These are phyloP conservation scores for Fraxinus paxiana DNA, from an alignment of 305 asterid species.

Conservation along the genomic window DNA sequence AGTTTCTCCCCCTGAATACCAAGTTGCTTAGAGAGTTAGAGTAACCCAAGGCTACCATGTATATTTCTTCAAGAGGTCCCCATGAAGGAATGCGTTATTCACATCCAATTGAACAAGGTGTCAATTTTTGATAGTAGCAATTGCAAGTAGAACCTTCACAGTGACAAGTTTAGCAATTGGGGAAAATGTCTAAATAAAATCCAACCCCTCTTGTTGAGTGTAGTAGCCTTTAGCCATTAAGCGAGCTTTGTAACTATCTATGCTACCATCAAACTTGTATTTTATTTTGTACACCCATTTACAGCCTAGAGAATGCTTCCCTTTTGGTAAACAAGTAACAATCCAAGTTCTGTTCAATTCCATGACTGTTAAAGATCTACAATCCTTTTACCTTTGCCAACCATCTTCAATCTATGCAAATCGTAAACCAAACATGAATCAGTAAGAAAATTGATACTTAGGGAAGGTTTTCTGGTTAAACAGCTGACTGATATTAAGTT, in stretches of 20 bases:
- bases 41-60: not conserved
- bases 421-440: not conserved
- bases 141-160: not conserved
- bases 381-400: not conserved
- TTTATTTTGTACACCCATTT: not conserved
- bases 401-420: no score
- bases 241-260: not conserved
- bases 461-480: no score
- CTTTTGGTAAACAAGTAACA: not conserved
- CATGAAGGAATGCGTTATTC: not conserved
- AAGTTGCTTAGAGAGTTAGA: not conserved
- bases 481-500: no score
- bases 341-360: not conserved
- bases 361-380: not conserved
- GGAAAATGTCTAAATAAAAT: not conserved
- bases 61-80: not conserved
- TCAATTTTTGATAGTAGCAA: not conserved
- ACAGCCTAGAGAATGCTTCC: not conserved
- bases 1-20: not conserved
- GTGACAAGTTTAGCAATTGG: not conserved
- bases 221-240: not conserved
- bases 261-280: not conserved
- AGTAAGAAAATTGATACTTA: not conserved
- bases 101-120: not conserved
- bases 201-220: not conserved